Evolutionary conservation across 352 stramenopile genomes (phyloP).

Genomic region (Elongisporangium anandrum): DNA sequence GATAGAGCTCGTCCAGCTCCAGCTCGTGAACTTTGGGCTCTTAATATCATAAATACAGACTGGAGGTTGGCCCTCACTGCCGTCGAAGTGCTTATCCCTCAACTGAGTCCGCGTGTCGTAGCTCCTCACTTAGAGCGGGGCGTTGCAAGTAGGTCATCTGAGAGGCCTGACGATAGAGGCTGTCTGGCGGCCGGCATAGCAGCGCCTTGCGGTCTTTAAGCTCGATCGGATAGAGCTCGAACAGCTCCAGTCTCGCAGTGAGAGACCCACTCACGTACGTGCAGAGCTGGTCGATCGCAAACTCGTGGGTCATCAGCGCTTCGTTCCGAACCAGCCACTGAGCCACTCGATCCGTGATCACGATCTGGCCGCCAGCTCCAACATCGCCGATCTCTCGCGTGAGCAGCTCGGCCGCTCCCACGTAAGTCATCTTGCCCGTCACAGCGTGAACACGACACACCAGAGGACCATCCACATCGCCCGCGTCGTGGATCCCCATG

Average conservation of each 20-base stretch:
- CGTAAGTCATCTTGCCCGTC: constrained; percentile 60
- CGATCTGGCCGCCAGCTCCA: constrained; percentile 47
- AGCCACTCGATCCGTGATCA: constrained; percentile 43
- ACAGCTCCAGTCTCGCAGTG: constrained; percentile 11
- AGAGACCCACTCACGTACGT: constrained; percentile 40
- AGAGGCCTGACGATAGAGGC: neutral
- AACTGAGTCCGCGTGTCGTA: neutral
- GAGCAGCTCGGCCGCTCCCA: constrained; percentile 41
- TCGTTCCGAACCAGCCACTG: constrained; percentile 47
- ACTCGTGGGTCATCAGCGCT: constrained; percentile 38
- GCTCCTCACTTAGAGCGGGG: neutral
- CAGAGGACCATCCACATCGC: constrained; percentile 31
- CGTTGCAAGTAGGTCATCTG: neutral
- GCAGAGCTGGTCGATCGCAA: constrained; percentile 32
- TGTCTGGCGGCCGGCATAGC: neutral
- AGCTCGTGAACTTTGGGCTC: too few species aligned
- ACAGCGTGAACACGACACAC: constrained; percentile 44
- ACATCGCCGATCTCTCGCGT: constrained; percentile 50
- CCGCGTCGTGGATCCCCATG: constrained; percentile 57
- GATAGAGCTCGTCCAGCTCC: too few species aligned
- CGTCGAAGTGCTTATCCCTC: too few species aligned
- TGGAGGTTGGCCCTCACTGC: too few species aligned
- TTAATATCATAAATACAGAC: too few species aligned
- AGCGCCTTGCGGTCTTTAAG: neutral
- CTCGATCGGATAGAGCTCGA: neutral